Evolutionary conservation across 2,329 filamentous ascomycete species (phyloP), one percentile per base, ranked within the genome.

Genomic region (Penicillium sp.): DNA sequence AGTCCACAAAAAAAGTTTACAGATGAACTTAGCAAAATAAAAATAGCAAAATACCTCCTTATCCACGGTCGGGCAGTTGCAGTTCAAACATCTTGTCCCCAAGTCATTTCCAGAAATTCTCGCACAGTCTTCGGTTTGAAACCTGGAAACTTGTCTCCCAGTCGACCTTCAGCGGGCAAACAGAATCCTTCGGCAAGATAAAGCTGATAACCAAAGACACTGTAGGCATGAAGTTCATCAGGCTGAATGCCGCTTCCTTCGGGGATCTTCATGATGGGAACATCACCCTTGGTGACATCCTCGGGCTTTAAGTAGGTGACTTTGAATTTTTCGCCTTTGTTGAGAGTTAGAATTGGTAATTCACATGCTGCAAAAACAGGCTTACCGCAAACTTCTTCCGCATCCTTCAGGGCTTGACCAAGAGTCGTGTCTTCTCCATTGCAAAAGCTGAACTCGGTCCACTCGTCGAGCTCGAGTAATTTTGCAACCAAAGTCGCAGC

Each of bases 371-470:
- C n/a, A 24, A 21, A 18, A 26, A 17, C 7, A 17, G 27, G 46
- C 51, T 34, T 44, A 55, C 52, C 44, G 15, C 26, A 39, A 17
- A 48, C 29, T 13, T 55, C 36, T 20, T 55, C 52, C 9, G 45
- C 52, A 18, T 30, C 32, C 20, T 39, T 43, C 7, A 55, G 29
- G 7, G 43, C 45, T 26, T 47, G 32, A 26, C 37, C 37, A 7
- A 55, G 36, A 33, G 44, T 51, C 23, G 45, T 55, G 20, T 55
- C 48, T 26, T 51, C 52, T n/a, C 52, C 52, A 33, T 44, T 45
- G 39, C 52, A 55, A 27, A 50, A 48, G 37, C 43, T 55, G 44
- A 48, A 51, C 34, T 55, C 52, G 30, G 52, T 24, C 52, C 52
- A 55, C 17, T 55, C 52, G 10, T 55, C 47, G 33, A 55, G 30